Base-by-base conservation (phyloP, 176 grass and related monocot species). In the Eragrostis curvula region DNA sequence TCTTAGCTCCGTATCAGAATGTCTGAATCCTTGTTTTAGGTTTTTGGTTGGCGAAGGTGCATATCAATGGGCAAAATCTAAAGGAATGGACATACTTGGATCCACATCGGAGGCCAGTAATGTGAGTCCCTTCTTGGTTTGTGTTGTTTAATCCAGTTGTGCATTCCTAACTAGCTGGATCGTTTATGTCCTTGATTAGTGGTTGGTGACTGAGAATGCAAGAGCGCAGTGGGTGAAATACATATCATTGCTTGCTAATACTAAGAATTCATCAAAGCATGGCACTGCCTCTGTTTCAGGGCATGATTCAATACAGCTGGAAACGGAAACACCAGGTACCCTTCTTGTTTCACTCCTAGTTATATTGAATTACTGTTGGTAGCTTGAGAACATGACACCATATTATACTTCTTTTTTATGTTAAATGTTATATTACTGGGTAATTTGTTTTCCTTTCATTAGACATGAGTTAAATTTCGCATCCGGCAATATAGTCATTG, bases 41-140 rank as follows among this genome's bases (percentile, higher is more conserved):
- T 98, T 98, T 89, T 93, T 98, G 84, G 96, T 90, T 24, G 90
- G 92, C 49, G 88, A 95, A 68, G 96, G 96, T 48, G 96, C 96
- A 70, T 41, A 73, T 80, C 68, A 83, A 76, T 98, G 92, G 90
- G 96, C 88, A 74, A 91, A 89, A 73, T 89, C 81, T 47, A 98
- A 84, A 85, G 96, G 96, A 32, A 70, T 98, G 10, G 83, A 85
- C 77, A 39, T 88, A 78, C 55, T 81, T 49, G 79, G 46, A 69
- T 75, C 81, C 27, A 49, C 88, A 84, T 71, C 60, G 15, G 90
- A 91, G 77, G 67, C 76, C 79, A 81, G 89, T 73, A 87, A 27
- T 82, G 96, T 98, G 87, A 79, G 71, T 64, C 2, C 27, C 55
- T 47, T 59, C 49, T 74, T 52, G 16, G 81, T 74, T 58, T 75